Conservation (phyloP, 1,284 basidiomycete species). For the Ustilago bromivora region DNA sequence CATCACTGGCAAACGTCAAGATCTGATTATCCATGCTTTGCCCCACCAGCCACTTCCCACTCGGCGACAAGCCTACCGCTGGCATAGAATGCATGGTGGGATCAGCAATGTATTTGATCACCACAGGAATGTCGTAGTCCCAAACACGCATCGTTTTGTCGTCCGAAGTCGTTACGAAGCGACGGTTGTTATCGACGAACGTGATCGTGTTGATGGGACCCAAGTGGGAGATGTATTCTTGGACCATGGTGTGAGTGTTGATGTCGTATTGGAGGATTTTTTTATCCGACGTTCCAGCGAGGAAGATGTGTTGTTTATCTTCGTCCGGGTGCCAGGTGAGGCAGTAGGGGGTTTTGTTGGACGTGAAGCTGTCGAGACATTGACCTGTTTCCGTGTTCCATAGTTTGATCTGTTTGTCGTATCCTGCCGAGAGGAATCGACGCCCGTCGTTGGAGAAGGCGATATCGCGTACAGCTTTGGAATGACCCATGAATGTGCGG, state of each 20-base stretch:
- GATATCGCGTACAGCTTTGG: conserved; percentile 95
- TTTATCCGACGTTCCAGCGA: conserved; percentile 99
- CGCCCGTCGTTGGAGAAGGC: conserved; percentile 92
- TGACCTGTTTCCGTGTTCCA: conserved; percentile 99
- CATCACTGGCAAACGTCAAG: conserved; percentile 92
- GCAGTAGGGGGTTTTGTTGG: conserved; percentile 95
- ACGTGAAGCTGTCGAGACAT: conserved; percentile 93
- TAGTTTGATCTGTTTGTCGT: conserved; percentile 96
- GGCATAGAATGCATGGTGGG: conserved; percentile 99
- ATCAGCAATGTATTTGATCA: conserved; percentile 99
- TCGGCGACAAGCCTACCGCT: conserved; percentile 92
- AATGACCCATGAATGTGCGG: conserved; percentile 96
- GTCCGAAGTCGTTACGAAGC: conserved; percentile 98
- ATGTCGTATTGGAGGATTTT: conserved; percentile 99
- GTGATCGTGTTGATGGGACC: conserved; percentile 98
- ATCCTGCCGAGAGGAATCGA: conserved; percentile 90
- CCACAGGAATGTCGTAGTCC: conserved; percentile 90
- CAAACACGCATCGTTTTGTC: conserved; percentile 99
- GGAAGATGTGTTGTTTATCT: conserved; percentile 94
- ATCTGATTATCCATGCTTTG: conserved; percentile 99
- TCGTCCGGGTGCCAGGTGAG: conserved; percentile 94
- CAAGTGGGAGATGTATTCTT: conserved; percentile 98
- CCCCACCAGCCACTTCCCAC: conserved; percentile 93
- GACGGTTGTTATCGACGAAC: conserved; percentile 92
- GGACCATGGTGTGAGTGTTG: conserved; percentile 89